Conservation (phyloP, 768 basidiomycete genomes). For the Auriscalpium vulgare region DNA sequence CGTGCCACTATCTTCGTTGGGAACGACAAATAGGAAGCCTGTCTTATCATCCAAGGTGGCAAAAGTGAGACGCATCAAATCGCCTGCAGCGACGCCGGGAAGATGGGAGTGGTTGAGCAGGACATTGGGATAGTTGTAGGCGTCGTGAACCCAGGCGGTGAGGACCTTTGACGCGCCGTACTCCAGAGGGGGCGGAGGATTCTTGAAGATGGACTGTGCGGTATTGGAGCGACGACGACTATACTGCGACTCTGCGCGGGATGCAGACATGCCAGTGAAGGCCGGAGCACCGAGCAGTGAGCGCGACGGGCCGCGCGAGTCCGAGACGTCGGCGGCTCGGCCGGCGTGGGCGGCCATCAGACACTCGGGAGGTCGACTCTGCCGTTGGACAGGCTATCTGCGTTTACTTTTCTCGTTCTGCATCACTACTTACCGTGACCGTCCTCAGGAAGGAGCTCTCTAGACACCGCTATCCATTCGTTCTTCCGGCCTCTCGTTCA, state of each 20-base stretch:
- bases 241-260: slow-evolving; percentile 58
- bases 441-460: too few relatives aligned
- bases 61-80: slow-evolving; percentile 51
- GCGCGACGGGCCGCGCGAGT: too few relatives aligned
- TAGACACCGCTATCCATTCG: too few relatives aligned
- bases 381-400: too few relatives aligned
- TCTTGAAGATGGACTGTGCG: slow-evolving; percentile 54
- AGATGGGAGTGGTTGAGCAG: slow-evolving; percentile 67
- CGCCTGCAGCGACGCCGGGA: slow-evolving; percentile 75
- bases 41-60: slow-evolving; percentile 33
- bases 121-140: slow-evolving; percentile 49
- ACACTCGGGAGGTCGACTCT: too few relatives aligned
- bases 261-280: slow-evolving; percentile 48
- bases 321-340: too few relatives aligned
- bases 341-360: too few relatives aligned
- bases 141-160: slow-evolving; percentile 70
- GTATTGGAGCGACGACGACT: slow-evolving; percentile 70
- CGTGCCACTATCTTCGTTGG: slow-evolving; percentile 49
- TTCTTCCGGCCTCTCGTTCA: too few relatives aligned
- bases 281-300: too few relatives aligned
- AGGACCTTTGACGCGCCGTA: slow-evolving; percentile 56
- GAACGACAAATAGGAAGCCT: slow-evolving; percentile 57
- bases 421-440: too few relatives aligned
- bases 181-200: slow-evolving; percentile 41
- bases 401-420: too few relatives aligned